Evolutionary conservation across 2,329 filamentous ascomycete species (phyloP), one percentile per base, ranked within the genome.

Genomic region (Ilyonectria sp.): DNA sequence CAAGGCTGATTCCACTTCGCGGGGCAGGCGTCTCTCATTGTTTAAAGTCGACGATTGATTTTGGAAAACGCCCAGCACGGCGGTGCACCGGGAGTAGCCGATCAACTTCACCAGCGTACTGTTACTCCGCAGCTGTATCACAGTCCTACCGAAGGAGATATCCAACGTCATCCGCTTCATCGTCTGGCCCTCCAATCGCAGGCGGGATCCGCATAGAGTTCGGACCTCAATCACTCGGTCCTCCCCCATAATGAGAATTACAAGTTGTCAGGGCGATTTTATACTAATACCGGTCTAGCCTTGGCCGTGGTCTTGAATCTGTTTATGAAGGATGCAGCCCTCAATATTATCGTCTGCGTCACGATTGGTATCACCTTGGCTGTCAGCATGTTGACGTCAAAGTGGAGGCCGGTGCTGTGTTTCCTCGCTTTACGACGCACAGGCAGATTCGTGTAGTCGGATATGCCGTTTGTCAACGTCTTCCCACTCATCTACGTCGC

Each of bases 381-480:
- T 33, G 53, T 54, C 23, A 59, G 46, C 37, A 47, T 67, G n/a
- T 15, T 44, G 5, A 26, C 37, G 31, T 44, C 21, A 44, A 54
- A 29, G 17, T 49, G 29, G 43, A 52, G 29, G 37, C 35, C 29
- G 7, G 21, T 63, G 33, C 52, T 47, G 23, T 21, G 31, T 29
- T 54, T 66, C 35, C 37, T 33, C 19, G 33, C 44, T 9, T n/a
- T 47, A 15, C 33, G 43, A 11, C 31, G 33, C 17, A 52, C 23
- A 23, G 33, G 44, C 23, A 26, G 59, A 15, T 55, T 55, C 29
- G 49, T 62, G 15, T 63, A 40, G 60, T 56, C 60, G n/a, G 60
- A 63, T 43, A 63, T 57, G 17, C 57, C 43, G 8, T 56, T 65
- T 61, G 56, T 56, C 52, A 61, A 61, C 29, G 61, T 56, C 57